Evolutionary conservation across 2,329 filamentous ascomycete species (phyloP).

Genomic region (Hypoxylon sp.): DNA sequence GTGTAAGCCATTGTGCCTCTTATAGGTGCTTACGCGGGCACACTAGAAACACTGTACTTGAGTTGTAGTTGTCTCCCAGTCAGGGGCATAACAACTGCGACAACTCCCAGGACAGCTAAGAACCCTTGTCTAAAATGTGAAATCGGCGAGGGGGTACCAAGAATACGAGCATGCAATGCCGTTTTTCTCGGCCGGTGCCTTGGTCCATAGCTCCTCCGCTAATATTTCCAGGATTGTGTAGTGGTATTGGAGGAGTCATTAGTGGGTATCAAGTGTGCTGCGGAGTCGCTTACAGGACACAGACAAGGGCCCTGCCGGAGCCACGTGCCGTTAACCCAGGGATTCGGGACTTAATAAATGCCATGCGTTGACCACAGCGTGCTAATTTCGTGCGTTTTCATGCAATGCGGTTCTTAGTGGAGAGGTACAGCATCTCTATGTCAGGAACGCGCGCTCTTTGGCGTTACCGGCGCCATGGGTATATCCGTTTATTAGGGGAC

Average conservation of each 20-base stretch:
- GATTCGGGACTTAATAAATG: neutral
- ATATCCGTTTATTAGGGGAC: slow-evolving; percentile 14
- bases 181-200: slow-evolving; percentile 11
- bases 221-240: neutral
- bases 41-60: too few species aligned
- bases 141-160: neutral
- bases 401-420: neutral
- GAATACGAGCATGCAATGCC: slow-evolving; percentile 7
- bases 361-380: neutral
- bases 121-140: neutral
- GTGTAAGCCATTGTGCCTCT: too few species aligned
- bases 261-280: too few species aligned
- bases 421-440: slow-evolving; percentile 2
- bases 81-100: too few species aligned
- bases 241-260: too few species aligned
- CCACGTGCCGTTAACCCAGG: slow-evolving; percentile 26
- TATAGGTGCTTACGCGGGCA: too few species aligned
- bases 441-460: slow-evolving; percentile 10
- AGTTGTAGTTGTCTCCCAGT: too few species aligned
- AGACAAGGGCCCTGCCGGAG: neutral
- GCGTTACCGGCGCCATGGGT: slow-evolving; percentile 22
- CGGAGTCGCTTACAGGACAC: neutral
- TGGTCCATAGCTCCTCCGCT: slow-evolving; percentile 10
- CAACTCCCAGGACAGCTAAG: neutral
- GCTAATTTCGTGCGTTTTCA: slow-evolving; percentile 7